These are phyloP conservation scores for Plenodomus tracheiphilus DNA, from an alignment of 2,329 filamentous ascomycete genomes.

Conservation along the genomic window DNA sequence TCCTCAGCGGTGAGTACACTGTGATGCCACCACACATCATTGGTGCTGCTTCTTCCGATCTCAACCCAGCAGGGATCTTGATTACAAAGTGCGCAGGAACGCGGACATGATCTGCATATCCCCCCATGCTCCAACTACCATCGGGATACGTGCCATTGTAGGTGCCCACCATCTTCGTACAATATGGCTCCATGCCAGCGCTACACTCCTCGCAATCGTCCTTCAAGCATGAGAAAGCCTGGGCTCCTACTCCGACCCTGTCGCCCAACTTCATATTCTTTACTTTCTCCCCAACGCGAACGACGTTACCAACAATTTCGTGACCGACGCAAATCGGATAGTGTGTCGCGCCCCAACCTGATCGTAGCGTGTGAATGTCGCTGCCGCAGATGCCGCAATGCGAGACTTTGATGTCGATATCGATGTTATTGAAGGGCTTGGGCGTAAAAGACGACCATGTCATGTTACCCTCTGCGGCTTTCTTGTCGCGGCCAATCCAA, in stretches of 20 bases:
- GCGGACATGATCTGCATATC: conserved; percentile 60
- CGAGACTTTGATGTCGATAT: conserved; percentile 41
- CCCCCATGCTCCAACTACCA: conserved; percentile 69
- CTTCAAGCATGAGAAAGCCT: conserved; percentile 53
- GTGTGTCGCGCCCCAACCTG: conserved; percentile 51
- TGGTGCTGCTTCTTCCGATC: conserved; percentile 61
- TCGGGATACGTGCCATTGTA: conserved; percentile 61
- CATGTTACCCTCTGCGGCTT: conserved; percentile 58
- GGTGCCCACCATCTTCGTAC: conserved; percentile 57
- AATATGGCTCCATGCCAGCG: conserved; percentile 50
- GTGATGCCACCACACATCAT: conserved; percentile 81
- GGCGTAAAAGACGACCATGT: conserved; percentile 55
- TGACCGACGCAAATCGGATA: conserved; percentile 49
- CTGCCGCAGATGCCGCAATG: conserved; percentile 43
- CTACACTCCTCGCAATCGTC: conserved; percentile 58
- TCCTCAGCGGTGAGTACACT: conserved; percentile 68
- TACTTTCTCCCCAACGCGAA: conserved; percentile 41
- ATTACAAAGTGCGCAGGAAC: conserved; percentile 62
- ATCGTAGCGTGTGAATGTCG: conserved; percentile 45
- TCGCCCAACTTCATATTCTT: conserved; percentile 62
- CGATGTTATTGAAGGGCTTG: conserved; percentile 43
- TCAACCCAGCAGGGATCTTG: conserved; percentile 57
- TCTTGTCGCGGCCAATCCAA: conserved; percentile 58
- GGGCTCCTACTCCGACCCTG: conserved; percentile 58
- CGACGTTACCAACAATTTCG: conserved; percentile 47